Evolutionary conservation across 176 grass and related monocot species (phyloP).

Genomic region (Oryza punctata): DNA sequence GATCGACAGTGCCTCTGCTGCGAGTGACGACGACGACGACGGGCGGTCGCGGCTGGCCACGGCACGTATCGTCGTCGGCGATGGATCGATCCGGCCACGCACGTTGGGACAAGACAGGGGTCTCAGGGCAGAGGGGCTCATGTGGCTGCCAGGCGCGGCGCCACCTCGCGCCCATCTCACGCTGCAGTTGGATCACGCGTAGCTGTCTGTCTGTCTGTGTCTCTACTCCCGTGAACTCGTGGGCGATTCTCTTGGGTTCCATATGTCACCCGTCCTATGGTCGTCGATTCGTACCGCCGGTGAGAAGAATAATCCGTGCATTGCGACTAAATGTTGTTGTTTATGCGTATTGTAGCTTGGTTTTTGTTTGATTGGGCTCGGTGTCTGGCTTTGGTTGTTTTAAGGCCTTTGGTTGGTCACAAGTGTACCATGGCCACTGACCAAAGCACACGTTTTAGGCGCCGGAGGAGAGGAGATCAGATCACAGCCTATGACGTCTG

Average conservation of each 20-base stretch:
- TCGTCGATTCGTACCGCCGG: no score
- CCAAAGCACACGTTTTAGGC: constrained; percentile 9
- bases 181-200: neutral
- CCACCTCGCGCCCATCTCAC: neutral
- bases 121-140: neutral
- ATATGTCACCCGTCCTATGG: neutral
- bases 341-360: neutral
- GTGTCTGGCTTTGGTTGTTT: neutral
- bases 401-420: neutral
- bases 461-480: neutral
- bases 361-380: neutral
- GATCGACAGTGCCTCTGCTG: neutral
- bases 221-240: neutral
- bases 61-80: neutral
- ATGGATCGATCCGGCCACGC: neutral
- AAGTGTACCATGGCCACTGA: neutral
- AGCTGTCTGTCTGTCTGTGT: neutral
- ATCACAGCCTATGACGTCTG: neutral
- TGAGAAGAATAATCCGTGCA: neutral
- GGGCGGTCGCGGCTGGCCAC: neutral
- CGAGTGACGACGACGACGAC: no score
- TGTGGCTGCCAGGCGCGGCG: neutral
- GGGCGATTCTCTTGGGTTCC: neutral
- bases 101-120: neutral
- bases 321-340: neutral